Evolutionary conservation across 345 rosid species (phyloP), one percentile per base, ranked within the genome.

Genomic region (Eucalyptus paniculata): DNA sequence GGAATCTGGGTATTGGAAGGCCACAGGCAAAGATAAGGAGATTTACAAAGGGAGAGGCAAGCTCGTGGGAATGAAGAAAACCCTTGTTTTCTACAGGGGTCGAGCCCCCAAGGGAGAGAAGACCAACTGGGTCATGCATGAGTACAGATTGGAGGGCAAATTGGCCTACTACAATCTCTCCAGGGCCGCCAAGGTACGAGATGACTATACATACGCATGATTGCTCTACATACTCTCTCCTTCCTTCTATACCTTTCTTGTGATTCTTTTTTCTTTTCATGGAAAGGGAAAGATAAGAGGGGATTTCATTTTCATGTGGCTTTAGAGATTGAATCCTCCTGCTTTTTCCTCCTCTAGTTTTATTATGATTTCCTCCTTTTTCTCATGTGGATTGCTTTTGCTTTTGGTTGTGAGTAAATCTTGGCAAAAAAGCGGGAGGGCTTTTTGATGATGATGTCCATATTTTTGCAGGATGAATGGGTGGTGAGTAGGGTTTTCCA

Each of bases 81-180:
- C 99, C 7, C 99, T 98, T 89, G 99, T 98, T 42, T 98, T 98
- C 91, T 98, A 98, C 93, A 92, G 9, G 91, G 99, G 99, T 19
- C 93, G 99, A 94, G 99, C 99, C 60, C 99, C 99, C 0, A 98
- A 94, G 93, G 99, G 99, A 65, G 99, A 96, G 93, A 98, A 98
- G 90, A 93, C 96, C 42, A 97, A 95, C 77, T 98, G 99, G 99
- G 97, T 98, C 45, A 97, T 97, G 98, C 99, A 98, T 93, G 99
- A 98, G 86, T 98, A 90, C 80, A 94, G 99, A 60, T 95, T 98
- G 37, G 98, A 98, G 88, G 99, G 98, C 91, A 94, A 94, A 91
- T 94, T 95, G 93, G 93, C 97, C 18, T 96, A 94, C 89, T 94
- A 91, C 90, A 94, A 91, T 81, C 97, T 97, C 77, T 96, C 98